phyloP scores from a whole-genome alignment of 768 basidiomycete genomes.

The Lentinula detonsa region DNA sequence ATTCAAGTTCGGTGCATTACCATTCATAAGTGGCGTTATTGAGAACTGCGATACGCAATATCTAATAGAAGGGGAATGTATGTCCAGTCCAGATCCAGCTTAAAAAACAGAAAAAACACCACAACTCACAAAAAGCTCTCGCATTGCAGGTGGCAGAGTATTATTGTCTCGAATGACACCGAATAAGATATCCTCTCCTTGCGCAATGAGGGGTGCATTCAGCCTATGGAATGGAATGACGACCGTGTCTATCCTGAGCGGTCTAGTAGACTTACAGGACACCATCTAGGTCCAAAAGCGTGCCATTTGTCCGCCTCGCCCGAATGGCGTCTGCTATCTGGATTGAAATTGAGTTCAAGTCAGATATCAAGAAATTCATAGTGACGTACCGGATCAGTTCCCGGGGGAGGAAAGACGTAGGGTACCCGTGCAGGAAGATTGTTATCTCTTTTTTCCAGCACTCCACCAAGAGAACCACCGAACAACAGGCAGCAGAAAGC shows the following conservation, averaged over 20 bases:
- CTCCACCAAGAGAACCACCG: neutral
- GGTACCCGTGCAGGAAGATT: slow-evolving; percentile 36
- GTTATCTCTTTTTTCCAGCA: slow-evolving; percentile 23
- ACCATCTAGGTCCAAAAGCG: slow-evolving; percentile 31
- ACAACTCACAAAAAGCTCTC: slow-evolving; percentile 26
- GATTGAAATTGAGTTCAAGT: neutral
- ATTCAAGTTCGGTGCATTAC: neutral
- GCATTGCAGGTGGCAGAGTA: slow-evolving; percentile 18
- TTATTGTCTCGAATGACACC: slow-evolving; percentile 17
- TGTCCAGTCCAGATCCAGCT: neutral
- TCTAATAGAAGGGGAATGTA: slow-evolving; percentile 8
- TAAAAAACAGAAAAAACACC: neutral
- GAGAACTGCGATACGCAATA: slow-evolving; percentile 19
- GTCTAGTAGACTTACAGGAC: slow-evolving; percentile 21
- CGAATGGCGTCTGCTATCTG: slow-evolving; percentile 34
- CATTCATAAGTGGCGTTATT: slow-evolving; percentile 19
- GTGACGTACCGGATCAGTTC: slow-evolving; percentile 1
- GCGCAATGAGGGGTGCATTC: slow-evolving; percentile 17
- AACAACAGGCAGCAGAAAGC: neutral
- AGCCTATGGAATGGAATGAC: slow-evolving; percentile 10
- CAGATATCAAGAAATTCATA: too few species aligned
- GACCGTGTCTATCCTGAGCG: neutral
- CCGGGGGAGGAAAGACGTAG: slow-evolving; percentile 32
- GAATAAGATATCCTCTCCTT: slow-evolving; percentile 27
- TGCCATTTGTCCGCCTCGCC: slow-evolving; percentile 25